These are phyloP conservation scores for Suhomyces sp. DNA, from an alignment of 805 yeast species.

Conservation along the genomic window DNA sequence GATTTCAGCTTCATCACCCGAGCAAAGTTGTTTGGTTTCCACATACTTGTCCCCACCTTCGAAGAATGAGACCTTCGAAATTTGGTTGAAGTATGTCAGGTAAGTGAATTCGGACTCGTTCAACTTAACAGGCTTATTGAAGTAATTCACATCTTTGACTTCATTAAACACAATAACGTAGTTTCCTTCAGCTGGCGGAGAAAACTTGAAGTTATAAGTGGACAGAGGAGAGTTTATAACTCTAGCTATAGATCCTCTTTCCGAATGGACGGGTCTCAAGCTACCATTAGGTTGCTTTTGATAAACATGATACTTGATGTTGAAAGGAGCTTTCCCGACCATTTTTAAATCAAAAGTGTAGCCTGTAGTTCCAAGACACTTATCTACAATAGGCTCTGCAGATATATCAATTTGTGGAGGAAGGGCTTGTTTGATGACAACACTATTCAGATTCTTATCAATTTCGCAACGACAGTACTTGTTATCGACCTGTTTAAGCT, in stretches of 20 bases:
- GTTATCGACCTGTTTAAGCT: slow-evolving; percentile 52
- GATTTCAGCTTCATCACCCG: slow-evolving; percentile 30
- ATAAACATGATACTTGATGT: slow-evolving; percentile 59
- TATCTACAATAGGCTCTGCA: slow-evolving; percentile 68
- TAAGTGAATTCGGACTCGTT: slow-evolving; percentile 49
- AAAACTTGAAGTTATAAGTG: slow-evolving; percentile 49
- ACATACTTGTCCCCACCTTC: slow-evolving; percentile 11
- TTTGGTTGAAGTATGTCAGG: slow-evolving; percentile 67
- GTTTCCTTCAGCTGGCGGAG: slow-evolving; percentile 78
- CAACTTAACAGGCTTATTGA: slow-evolving; percentile 38
- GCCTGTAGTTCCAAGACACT: slow-evolving; percentile 92
- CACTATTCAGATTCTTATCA: slow-evolving; percentile 27
- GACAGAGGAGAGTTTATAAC: slow-evolving; percentile 24
- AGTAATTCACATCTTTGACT: slow-evolving; percentile 58
- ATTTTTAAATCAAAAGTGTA: slow-evolving; percentile 60
- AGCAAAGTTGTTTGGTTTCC: slow-evolving; percentile 26
- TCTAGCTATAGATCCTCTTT: slow-evolving; percentile 27
- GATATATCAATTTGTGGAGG: slow-evolving; percentile 40
- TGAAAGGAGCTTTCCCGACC: slow-evolving; percentile 81
- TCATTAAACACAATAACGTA: slow-evolving; percentile 70
- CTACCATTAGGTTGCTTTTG: slow-evolving; percentile 35
- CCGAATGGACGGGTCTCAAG: slow-evolving; percentile 30
- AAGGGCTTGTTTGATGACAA: slow-evolving; percentile 35
- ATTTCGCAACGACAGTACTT: slow-evolving; percentile 66
- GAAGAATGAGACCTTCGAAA: slow-evolving; percentile 46